Percentiles rank a stretch among this genome's conserved stretches.
Evolutionary conservation across 257 asterid species (phyloP).

Genomic region (Solanum pinnatisectum): DNA sequence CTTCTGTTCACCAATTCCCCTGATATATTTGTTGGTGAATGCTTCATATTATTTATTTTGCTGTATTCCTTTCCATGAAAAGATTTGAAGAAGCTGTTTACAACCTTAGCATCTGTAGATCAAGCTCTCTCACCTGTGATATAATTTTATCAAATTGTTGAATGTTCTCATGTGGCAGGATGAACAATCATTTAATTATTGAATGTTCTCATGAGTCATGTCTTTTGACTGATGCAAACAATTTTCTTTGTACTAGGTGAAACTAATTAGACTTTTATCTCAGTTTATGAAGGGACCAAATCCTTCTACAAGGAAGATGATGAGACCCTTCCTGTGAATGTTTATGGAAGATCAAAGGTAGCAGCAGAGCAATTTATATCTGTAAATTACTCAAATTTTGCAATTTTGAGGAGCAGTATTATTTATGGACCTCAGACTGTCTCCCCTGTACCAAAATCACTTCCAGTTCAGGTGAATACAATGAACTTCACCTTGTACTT

Average conservation of each 20-base stretch:
- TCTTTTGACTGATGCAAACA: neutral
- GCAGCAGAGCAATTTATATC: conserved; percentile 66
- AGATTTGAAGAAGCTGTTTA: neutral
- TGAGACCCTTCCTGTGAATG: conserved; percentile 76
- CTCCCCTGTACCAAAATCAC: conserved; percentile 81
- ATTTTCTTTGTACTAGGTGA: neutral
- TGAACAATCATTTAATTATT: neutral
- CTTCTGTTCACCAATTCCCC: neutral
- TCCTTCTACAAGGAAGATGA: conserved; percentile 90
- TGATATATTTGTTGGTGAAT: neutral
- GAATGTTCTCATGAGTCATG: neutral
- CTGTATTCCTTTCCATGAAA: neutral
- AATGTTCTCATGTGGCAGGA: neutral
- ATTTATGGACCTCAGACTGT: conserved; percentile 87
- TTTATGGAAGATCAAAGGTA: conserved; percentile 85
- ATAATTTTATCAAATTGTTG: neutral
- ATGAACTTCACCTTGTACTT: neutral
- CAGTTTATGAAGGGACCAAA: conserved; percentile 92
- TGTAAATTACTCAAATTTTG: conserved; percentile 52
- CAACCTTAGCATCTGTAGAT: neutral
- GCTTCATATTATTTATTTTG: neutral
- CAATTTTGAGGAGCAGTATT: conserved; percentile 91
- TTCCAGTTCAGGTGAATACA: conserved; percentile 71
- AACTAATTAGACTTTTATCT: conserved; percentile 12
- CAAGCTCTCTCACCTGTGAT: neutral